Evolutionary conservation across 345 rosid genomes (phyloP), one percentile per base, ranked within the genome.

Genomic region (Populus alba): DNA sequence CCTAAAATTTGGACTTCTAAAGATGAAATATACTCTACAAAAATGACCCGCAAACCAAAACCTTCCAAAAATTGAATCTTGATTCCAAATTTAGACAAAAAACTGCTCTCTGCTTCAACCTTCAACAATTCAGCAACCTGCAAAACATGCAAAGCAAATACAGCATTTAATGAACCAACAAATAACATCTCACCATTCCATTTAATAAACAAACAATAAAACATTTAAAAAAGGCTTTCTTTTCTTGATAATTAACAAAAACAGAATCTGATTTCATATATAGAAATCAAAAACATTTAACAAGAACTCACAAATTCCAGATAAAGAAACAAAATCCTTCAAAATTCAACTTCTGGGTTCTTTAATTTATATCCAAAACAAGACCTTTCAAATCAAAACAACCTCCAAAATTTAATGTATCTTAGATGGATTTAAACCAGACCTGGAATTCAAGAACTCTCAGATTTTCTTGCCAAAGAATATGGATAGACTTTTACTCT

Each of bases 31-130:
- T 63, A 41, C 18, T 73, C 29, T 63, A 13, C 9, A 71, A 71
- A 37, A 71, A 45, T n/a, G 62, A 72, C 35, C 68, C 49, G 13
- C 22, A 73, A 39, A 17, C 57, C 73, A 72, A 74, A 72, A 63
- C 29, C 31, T 47, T 31, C 38, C 7, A 12, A 8, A 31, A 74
- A 59, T 20, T n/a, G 68, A 61, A 43, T 61, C 31, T 71, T 35
- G 37, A 41, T 62, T 27, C 77, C 47, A 66, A 68, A 45, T 63
- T 59, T 43, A 15, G 62, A 37, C 61, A 47, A n/a, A 22, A n/a
- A 5, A 33, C n/a, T 66, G 61, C 29, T 65, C 31, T 10, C 77
- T 38, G 59, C 47, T 41, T 27, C 27, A 66, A 39, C 62, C 74
- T 59, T 77, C 55, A 68, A 37, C 29, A 59, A 59, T n/a, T 25